These are phyloP conservation scores for Fagopyrum tataricum DNA, from an alignment of 148 eudicot genomes.

Conservation along the genomic window DNA sequence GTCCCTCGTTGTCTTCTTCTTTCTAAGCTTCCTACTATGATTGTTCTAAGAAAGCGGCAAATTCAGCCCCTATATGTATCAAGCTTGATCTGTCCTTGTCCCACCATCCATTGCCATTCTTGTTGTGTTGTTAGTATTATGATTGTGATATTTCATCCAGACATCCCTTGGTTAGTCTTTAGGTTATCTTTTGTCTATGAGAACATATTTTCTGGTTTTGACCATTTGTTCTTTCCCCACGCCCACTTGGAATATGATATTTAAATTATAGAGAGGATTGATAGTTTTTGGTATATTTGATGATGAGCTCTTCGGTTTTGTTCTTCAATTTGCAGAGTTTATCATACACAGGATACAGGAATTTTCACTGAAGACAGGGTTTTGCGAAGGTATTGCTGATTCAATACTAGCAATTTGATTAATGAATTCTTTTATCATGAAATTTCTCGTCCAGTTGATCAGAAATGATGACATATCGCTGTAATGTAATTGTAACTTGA, in stretches of 20 bases:
- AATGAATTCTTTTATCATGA: not conserved
- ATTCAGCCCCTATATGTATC: slow-evolving; percentile 5
- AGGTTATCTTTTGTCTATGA: not conserved
- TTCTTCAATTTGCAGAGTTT: slow-evolving; percentile 2
- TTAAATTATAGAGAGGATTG: not conserved
- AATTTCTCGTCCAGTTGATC: not conserved
- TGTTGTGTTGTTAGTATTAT: slow-evolving; percentile 8
- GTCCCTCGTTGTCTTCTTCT: slow-evolving; percentile 7
- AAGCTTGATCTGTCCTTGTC: slow-evolving; percentile 9
- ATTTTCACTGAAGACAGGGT: not conserved
- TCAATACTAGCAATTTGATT: not conserved
- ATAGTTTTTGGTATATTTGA: not conserved
- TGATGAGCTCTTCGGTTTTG: slow-evolving; percentile 4
- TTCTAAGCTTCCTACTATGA: slow-evolving; percentile 5
- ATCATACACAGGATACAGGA: not conserved
- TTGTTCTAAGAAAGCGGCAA: slow-evolving; percentile 7
- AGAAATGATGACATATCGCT: not conserved
- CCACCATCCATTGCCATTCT: slow-evolving; percentile 3
- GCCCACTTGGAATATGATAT: not conserved
- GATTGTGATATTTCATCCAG: slow-evolving; percentile 1
- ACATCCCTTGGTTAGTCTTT: slow-evolving; percentile 6
- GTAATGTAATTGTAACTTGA: not conserved
- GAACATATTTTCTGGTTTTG: not conserved
- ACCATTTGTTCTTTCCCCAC: not conserved
- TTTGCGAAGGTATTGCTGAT: not conserved